Base-by-base conservation (phyloP, 306 rosid species). In the Betula pendula region DNA sequence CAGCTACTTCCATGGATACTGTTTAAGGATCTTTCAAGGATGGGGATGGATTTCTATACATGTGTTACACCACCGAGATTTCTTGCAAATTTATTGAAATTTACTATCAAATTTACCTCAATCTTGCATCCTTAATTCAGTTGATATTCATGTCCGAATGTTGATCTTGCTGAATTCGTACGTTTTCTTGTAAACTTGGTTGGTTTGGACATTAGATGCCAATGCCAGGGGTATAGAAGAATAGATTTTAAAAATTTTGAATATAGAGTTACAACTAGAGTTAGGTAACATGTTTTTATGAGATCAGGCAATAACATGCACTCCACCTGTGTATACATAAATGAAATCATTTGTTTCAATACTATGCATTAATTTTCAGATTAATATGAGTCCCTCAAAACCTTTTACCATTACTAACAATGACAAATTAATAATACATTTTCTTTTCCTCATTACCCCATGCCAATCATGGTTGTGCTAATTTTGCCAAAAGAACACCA, bases 401-500 rank as follows among this genome's bases (percentile, higher is more conserved):
- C 11, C 43, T 2, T 31, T 31, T 16, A 1, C 6, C 68, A 29
- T 6, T 15, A 65, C 40, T 49, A 31, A 20, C 47, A 25, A 85
- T 10, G 29, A 73, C 40, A 76, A 70, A n/a, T n/a, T n/a, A n/a
- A 78, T 58, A 74, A 79, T 27, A 73, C 77, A 55, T 11, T 44
- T 77, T 29, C 25, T n/a, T 22, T 66, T n/a, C 60, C 53, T 79
- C 69, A 29, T 38, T 47, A 77, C 19, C n/a, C n/a, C 12, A 70
- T 66, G 53, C 19, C 38, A 58, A 82, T 85, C 82, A 87, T 9
- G 85, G 29, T 44, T 87, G 87, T 35, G 87, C 97, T 85, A 96
- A 82, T 85, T 96, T 96, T 17, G 99, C 97, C 77, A 96, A 88
- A 82, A 85, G 84, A 51, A 96, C 99, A 75, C 92, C 99, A 44